Conservation (phyloP, 257 asterid genomes). For the Nicotiana obtusifolia region DNA sequence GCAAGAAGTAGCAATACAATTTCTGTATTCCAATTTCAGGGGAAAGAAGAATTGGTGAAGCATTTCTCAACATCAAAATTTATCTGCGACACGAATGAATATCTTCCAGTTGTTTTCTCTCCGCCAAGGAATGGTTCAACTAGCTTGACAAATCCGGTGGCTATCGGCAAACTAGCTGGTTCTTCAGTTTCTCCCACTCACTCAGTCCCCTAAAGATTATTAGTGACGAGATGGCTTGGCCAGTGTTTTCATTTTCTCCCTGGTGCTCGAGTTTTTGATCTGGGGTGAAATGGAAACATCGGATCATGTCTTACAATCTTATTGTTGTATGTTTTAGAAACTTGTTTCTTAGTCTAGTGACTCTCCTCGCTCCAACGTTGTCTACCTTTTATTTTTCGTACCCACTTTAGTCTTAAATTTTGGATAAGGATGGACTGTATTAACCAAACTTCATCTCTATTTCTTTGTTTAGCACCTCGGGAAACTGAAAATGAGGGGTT, state of each 20-base stretch:
- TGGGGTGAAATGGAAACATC: constrained; percentile 25
- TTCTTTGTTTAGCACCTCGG: no score
- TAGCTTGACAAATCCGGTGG: background rate
- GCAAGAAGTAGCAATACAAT: background rate
- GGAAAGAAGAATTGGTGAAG: constrained; percentile 16
- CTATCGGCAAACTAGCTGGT: constrained; percentile 12
- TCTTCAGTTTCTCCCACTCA: background rate
- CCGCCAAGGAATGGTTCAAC: constrained; percentile 20
- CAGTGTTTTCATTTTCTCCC: constrained; percentile 24
- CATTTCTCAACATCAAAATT: constrained; percentile 14
- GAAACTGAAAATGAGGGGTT: no score
- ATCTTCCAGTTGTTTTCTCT: constrained; percentile 17
- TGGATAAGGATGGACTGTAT: no score
- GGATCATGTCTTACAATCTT: background rate
- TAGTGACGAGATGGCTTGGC: background rate
- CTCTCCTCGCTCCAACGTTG: no score
- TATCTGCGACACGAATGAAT: background rate
- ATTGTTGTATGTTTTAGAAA: background rate
- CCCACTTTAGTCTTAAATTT: no score
- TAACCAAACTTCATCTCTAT: no score
- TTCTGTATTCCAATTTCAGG: constrained; percentile 1
- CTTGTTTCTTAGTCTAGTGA: background rate
- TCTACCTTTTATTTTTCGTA: no score
- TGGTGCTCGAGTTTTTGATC: background rate
- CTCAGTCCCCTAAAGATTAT: background rate